phyloP scores from a whole-genome alignment of 179 eudicot genomes.

The Actinidia chinensis region DNA sequence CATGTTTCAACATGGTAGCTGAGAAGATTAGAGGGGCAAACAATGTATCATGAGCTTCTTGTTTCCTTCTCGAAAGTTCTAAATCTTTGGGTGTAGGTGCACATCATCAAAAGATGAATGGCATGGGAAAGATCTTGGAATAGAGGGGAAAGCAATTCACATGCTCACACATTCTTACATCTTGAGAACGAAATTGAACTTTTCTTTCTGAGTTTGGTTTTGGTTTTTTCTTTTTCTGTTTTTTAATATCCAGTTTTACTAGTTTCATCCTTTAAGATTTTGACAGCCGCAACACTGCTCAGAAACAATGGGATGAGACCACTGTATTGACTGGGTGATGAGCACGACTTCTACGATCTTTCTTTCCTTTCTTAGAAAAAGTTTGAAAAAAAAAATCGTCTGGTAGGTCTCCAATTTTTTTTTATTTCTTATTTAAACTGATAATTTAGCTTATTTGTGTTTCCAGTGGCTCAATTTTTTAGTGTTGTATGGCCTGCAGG shows the following conservation, averaged over 20 bases:
- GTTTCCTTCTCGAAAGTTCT: conserved; percentile 11
- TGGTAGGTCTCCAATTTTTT: conserved; percentile 44
- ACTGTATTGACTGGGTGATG: conserved; percentile 82
- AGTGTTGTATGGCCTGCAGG: conserved; percentile 48
- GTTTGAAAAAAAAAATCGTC: conserved; percentile 79
- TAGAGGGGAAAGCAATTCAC: conserved; percentile 95
- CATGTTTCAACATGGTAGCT: conserved; percentile 89
- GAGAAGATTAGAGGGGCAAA: not conserved
- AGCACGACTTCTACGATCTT: conserved; percentile 80
- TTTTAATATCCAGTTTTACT: not conserved
- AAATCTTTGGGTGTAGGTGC: conserved; percentile 60
- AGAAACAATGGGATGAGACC: conserved; percentile 99
- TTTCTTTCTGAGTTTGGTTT: not conserved
- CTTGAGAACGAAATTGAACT: not conserved
- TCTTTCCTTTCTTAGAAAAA: conserved; percentile 83
- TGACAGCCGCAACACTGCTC: conserved; percentile 99
- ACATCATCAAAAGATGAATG: conserved; percentile 96
- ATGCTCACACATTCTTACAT: conserved; percentile 99
- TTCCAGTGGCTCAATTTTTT: not conserved
- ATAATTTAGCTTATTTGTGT: conserved; percentile 3
- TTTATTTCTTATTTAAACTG: not conserved
- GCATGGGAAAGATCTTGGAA: conserved; percentile 99
- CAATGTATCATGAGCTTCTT: conserved; percentile 10
- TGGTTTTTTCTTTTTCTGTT: not conserved
- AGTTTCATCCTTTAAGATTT: conserved; percentile 2